Evolutionary conservation across 371 early-diverging fungal genomes (phyloP), one percentile per base, ranked within the genome.

Genomic region (Apophysomyces sp.): DNA sequence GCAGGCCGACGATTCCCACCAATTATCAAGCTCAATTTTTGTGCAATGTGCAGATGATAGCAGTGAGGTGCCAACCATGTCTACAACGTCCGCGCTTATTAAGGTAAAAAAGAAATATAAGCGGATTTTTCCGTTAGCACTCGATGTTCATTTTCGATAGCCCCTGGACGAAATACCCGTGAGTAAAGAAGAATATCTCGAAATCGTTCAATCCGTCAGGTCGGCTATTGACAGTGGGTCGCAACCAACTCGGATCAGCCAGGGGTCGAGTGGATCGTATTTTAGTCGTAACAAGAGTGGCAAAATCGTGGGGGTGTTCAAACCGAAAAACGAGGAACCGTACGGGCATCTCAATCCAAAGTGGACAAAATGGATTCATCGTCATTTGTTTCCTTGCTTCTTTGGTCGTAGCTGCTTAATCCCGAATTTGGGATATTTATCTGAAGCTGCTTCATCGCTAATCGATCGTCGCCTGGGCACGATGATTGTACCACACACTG

Each of bases 311-410:
- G 95, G 94, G 4, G 93, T 95, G 0, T 95, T 94, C 72, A 96
- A 96, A 62, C 97, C 97, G 6, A 94, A 94, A 72, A 89, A 96
- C 64, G 97, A 96, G 71, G 97, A 96, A 67, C 97, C 95, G 1
- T 96, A 95, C 69, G 94, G 94, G 0, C 81, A 87, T 4, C 69
- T 92, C 40, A 96, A 95, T 71, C 95, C 95, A 3, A 96, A 96
- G 74, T 96, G 94, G 95, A 87, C 91, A 2, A 95, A 96, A 69
- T 95, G 93, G 94, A 72, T 94, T n/a, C 95, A 95, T 66, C 81
- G 89, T 16, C 93, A 92, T 71, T 61, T 92, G 27, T 90, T 92
- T 56, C 93, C 94, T 2, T 96, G 94, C 68, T 93, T 88, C 66
- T 96, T 94, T 84, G 95, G 96, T 0, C 84, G 97, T 21, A 86